Conservation (phyloP, 2,329 filamentous ascomycete genomes). For the Stemphylium lycopersici region DNA sequence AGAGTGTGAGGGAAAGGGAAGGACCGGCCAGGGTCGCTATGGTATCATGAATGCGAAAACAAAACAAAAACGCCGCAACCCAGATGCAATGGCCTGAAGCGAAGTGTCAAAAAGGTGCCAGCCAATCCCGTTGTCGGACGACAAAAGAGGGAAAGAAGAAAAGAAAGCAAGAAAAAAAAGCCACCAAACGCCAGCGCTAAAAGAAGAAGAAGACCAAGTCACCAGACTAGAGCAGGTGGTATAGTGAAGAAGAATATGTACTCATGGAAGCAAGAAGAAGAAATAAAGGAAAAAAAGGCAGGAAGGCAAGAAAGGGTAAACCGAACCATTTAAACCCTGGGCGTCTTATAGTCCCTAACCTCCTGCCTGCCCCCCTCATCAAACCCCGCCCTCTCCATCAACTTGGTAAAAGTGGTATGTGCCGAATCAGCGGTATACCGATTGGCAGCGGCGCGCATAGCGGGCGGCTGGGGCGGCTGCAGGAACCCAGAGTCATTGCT, state of each 20-base stretch:
- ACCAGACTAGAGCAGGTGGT: background rate
- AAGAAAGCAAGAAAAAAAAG: no score
- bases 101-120: background rate
- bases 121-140: background rate
- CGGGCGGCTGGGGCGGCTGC: constrained; percentile 38
- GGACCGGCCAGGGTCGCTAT: constrained; percentile 12
- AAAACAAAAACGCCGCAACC: background rate
- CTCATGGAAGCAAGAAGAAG: background rate
- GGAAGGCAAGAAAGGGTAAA: background rate
- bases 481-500: constrained; percentile 39
- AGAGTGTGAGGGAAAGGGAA: background rate
- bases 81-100: background rate
- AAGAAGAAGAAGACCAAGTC: background rate
- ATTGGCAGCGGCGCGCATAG: constrained; percentile 34
- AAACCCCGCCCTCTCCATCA: constrained; percentile 53
- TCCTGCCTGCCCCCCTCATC: constrained; percentile 37
- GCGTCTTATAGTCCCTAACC: constrained; percentile 35
- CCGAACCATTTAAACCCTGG: constrained; percentile 5
- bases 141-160: no score
- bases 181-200: constrained; percentile 16
- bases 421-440: constrained; percentile 38
- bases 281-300: background rate
- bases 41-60: constrained; percentile 15
- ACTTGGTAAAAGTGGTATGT: constrained; percentile 49
- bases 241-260: no score